Evolutionary conservation across 1,284 basidiomycete species (phyloP).

Genomic region (Calocybe gambosa): DNA sequence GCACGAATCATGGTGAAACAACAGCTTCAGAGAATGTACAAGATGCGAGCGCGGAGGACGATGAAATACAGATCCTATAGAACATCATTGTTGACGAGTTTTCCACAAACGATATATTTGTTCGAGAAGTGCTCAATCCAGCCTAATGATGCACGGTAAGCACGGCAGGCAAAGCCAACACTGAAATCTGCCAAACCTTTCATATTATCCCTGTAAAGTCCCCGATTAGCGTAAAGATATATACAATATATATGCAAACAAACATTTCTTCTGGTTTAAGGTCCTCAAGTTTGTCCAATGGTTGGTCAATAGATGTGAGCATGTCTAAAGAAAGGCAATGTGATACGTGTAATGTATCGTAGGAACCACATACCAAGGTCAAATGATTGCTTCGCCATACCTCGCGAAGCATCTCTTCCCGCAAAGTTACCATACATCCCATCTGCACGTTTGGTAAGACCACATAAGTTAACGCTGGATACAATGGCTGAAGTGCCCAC

Average conservation of each 20-base stretch:
- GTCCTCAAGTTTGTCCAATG: conserved; percentile 78
- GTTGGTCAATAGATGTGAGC: conserved; percentile 82
- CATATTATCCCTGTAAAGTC: conserved; percentile 74
- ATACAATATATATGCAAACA: conserved; percentile 25
- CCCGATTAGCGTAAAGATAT: conserved; percentile 7
- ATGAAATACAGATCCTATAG: conserved; percentile 21
- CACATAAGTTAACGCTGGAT: not conserved
- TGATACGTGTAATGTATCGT: not conserved
- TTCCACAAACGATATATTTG: conserved; percentile 85
- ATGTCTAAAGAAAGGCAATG: conserved; percentile 53
- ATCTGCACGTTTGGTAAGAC: conserved; percentile 37
- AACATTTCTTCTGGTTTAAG: conserved; percentile 80
- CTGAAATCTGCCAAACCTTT: conserved; percentile 39
- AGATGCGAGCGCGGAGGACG: not conserved
- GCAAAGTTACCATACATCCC: conserved; percentile 98
- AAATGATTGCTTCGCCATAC: conserved; percentile 97
- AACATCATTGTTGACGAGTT: conserved; percentile 70
- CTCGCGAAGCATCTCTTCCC: conserved; percentile 87
- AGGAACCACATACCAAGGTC: conserved; percentile 54
- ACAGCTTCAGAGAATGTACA: conserved; percentile 5
- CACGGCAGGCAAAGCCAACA: conserved; percentile 4
- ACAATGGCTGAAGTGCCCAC: conserved; percentile 38
- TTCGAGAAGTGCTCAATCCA: conserved; percentile 88
- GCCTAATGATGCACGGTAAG: conserved; percentile 34
- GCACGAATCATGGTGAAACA: not conserved